Evolutionary conservation across 2,329 filamentous ascomycete species (phyloP).

Genomic region (Clarireedia monteithiana): DNA sequence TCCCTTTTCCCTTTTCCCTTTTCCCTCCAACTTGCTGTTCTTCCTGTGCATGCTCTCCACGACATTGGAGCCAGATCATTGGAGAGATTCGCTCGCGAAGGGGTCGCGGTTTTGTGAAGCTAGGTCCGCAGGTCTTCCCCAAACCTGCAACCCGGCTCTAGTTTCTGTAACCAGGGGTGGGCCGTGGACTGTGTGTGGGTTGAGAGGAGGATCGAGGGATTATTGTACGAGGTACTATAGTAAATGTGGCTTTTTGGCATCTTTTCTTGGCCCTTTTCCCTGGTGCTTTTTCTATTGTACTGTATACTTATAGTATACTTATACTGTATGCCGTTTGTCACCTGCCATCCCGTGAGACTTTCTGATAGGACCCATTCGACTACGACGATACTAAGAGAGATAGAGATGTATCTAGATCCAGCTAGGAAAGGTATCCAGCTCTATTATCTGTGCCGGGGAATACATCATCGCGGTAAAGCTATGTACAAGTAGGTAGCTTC

Average conservation of each 20-base stretch:
- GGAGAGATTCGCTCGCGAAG: too few relatives aligned
- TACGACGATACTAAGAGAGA: too few relatives aligned
- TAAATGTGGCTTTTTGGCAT: neutral
- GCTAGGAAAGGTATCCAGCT: too few relatives aligned
- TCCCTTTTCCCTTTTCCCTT: neutral
- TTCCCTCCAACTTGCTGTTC: neutral
- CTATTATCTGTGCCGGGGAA: too few relatives aligned
- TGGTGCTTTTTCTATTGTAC: neutral
- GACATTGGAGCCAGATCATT: too few relatives aligned
- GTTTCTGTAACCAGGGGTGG: neutral
- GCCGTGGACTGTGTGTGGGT: neutral
- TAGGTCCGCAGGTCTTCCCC: too few relatives aligned
- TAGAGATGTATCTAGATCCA: too few relatives aligned
- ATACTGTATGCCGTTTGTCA: conserved; percentile 1
- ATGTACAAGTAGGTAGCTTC: too few relatives aligned
- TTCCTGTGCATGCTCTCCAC: too few relatives aligned
- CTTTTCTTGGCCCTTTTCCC: neutral
- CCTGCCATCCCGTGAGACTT: conserved; percentile 1
- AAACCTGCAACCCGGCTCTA: too few relatives aligned
- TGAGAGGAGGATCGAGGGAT: neutral
- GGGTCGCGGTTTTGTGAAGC: too few relatives aligned
- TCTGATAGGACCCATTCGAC: neutral
- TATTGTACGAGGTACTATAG: neutral
- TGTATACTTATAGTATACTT: neutral
- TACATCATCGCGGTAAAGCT: too few relatives aligned